Evolutionary conservation across 805 yeast species (phyloP), one percentile per base, ranked within the genome.

Genomic region (Nematodospora valgi): DNA sequence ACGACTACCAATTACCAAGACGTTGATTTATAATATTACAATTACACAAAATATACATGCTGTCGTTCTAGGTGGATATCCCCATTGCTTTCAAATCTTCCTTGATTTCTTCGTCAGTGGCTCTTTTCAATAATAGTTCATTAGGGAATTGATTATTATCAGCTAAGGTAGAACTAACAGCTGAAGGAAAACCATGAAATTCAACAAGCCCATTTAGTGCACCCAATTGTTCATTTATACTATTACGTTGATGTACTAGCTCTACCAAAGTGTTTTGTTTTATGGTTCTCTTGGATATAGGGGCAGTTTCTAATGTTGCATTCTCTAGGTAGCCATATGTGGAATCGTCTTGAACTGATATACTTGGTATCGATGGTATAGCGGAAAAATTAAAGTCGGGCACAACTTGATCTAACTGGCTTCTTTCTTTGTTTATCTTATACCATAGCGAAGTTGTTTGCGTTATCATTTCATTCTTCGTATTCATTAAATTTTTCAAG

Each of bases 381-480:
- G 72, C 72, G 5, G 57, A 27, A 40, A 49, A 74, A 39, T 64
- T 77, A 73, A 47, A 77, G 57, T 72, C 75, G 5, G 79, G 66
- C 13, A 74, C 78, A 33, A 78, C 48, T 43, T 75, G 73, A 55
- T 87, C 96, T 76, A 86, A 72, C 29, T 78, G 79, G 44, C 94
- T 72, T 48, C 97, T 72, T 56, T 93, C 98, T 49, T 82, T 78
- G 59, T 88, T 89, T 51, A 89, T 84, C 46, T 84, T 82, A 64
- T 91, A 91, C 98, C 98, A 93, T 43, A 78, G 72, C 26, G 82
- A 75, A 5, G 97, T 89, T 4, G 95, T 84, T 6, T 76, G 71
- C 40, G 76, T 69, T 31, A 91, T 71, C 65, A 86, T 70, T 17
- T 72, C 66, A 35, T 72, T 71, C 42, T 87, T 82, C 30, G 74